Evolutionary conservation across 2,329 filamentous ascomycete species (phyloP), one percentile per base, ranked within the genome.

Genomic region (Geoglossum cookeanum): DNA sequence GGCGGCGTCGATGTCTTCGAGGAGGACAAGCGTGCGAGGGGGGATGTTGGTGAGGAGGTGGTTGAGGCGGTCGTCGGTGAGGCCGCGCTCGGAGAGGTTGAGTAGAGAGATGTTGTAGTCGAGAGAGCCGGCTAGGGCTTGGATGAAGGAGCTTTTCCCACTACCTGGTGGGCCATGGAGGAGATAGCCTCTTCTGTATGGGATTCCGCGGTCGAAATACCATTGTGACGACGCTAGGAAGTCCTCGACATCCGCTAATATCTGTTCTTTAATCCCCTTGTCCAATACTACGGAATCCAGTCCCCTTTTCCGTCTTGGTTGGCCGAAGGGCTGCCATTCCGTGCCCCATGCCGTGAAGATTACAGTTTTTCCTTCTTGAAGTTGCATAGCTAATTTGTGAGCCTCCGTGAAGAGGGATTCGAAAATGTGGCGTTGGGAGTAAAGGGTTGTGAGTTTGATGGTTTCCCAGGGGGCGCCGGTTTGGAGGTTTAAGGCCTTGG

Each of bases 131-230:
- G 92, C 92, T 47, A 98, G 73, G 0, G 92, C 90, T 69, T 96
- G 89, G 61, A 98, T 96, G 64, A 98, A 97, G 0, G 88, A 94
- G 60, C 85, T 96, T 73, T 94, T 97, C 39, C 88, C 94, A 47
- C 85, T 94, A 0, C 90, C 90, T 0, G 90, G 90, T 3, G 90
- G 89, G 0, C 90, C 90, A 64, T 92, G 88, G 0, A 96, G 77
- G 6, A 96, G 76, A 66, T 96, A 96, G 0, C 90, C 91, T 58
- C 90, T 76, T 17, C 90, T 80, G 65, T 96, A 96, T 0, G 91
- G 91, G 61, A 96, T 94, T 1, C 90, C 91, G n/a, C 91, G 83
- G 64, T 95, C 88, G 55, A 89, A 80, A 66, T 96, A 96, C 90
- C 91, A 96, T 61, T 84, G 80, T 58, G 86, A 80, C 42, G 85